These are phyloP conservation scores for Botryobasidium botryosum DNA, from an alignment of 768 basidiomycete genomes.

Conservation along the genomic window DNA sequence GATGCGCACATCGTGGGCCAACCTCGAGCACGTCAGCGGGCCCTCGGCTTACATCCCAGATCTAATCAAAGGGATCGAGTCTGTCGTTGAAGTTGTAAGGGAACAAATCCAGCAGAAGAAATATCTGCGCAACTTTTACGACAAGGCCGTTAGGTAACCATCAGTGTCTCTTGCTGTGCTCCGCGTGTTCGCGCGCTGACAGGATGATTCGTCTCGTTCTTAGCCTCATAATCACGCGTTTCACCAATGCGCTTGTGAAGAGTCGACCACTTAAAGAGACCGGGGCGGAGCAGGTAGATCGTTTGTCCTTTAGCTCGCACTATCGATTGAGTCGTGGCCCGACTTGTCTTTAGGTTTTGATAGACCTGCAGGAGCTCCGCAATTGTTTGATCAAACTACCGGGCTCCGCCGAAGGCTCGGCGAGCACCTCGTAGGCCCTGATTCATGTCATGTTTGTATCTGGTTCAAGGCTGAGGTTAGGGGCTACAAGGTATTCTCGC, in stretches of 20 bases:
- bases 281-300: constrained; percentile 78
- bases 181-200: neutral
- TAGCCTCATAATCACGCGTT: constrained; percentile 70
- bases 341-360: constrained; percentile 39
- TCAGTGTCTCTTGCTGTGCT: neutral
- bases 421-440: neutral
- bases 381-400: constrained; percentile 69
- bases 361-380: constrained; percentile 82
- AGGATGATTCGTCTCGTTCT: neutral
- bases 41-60: constrained; percentile 70
- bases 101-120: constrained; percentile 87
- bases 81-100: constrained; percentile 59
- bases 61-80: constrained; percentile 53
- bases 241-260: constrained; percentile 77
- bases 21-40: constrained; percentile 68
- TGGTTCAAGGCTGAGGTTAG: constrained; percentile 10
- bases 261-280: constrained; percentile 83
- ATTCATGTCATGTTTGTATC: neutral
- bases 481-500: constrained; percentile 59
- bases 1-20: constrained; percentile 62
- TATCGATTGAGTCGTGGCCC: constrained; percentile 11
- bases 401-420: constrained; percentile 26
- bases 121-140: constrained; percentile 80
- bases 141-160: constrained; percentile 73
- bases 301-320: neutral